Evolutionary conservation across 2,329 filamentous ascomycete genomes (phyloP).

Genomic region (Epichloe hybrida): DNA sequence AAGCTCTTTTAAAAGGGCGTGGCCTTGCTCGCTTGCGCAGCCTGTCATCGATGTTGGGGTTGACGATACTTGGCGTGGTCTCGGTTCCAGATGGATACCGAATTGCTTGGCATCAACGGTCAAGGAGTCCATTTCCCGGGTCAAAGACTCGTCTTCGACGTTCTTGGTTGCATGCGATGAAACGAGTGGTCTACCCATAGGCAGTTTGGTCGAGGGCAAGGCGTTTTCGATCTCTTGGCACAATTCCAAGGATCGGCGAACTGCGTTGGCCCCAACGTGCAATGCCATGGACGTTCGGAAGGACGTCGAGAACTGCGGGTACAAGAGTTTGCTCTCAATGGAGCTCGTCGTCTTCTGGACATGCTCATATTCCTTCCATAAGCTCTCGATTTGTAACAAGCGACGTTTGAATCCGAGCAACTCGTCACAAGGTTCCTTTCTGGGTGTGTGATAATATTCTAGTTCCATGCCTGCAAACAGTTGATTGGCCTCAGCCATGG

Average conservation of each 20-base stretch:
- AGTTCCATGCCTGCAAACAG: slow-evolving; percentile 1
- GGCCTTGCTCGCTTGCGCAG: neutral
- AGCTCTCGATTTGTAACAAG: slow-evolving; percentile 20
- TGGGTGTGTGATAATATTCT: neutral
- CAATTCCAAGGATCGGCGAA: slow-evolving; percentile 11
- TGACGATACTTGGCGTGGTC: neutral
- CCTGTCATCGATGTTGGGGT: neutral
- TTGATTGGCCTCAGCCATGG: slow-evolving; percentile 8
- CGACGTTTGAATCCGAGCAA: slow-evolving; percentile 11
- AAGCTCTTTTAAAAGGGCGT: neutral
- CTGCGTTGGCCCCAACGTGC: slow-evolving; percentile 13
- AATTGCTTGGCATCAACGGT: neutral
- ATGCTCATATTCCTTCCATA: slow-evolving; percentile 19
- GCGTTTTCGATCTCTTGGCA: slow-evolving; percentile 9
- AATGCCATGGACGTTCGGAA: slow-evolving; percentile 19
- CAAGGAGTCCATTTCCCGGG: neutral
- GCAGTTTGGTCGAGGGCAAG: neutral
- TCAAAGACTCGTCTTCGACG: no score
- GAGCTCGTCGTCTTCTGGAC: slow-evolving; percentile 16
- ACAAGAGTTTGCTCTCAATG: slow-evolving; percentile 23
- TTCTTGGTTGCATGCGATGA: neutral
- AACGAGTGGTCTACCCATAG: neutral
- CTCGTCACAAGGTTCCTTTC: neutral
- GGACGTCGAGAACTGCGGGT: slow-evolving; percentile 13
- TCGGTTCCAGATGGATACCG: neutral